Conservation (phyloP, 2,329 filamentous ascomycete species). For the Neonectria hederae region DNA sequence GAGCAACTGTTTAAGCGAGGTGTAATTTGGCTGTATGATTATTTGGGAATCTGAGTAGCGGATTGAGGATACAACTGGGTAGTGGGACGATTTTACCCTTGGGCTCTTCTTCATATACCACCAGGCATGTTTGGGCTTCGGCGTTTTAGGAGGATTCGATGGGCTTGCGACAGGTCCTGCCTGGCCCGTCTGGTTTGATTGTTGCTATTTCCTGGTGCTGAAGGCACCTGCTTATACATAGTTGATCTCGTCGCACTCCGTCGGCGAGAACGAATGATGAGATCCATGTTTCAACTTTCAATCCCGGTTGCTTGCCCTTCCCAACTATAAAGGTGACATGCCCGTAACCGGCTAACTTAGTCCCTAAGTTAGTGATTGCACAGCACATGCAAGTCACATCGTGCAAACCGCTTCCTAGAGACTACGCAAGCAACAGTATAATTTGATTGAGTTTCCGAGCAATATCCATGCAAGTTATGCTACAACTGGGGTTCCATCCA, state of each 20-base stretch:
- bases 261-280: slow-evolving; percentile 8
- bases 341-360: not conserved
- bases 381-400: not conserved
- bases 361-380: not conserved
- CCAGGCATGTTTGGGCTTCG: slow-evolving; percentile 12
- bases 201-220: not conserved
- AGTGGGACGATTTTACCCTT: slow-evolving; percentile 2
- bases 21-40: slow-evolving; percentile 9
- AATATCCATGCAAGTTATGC: slow-evolving; percentile 21
- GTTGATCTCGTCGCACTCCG: not conserved
- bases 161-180: not conserved
- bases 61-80: not conserved
- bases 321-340: not conserved
- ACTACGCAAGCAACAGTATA: slow-evolving; percentile 10
- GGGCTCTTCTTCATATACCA: slow-evolving; percentile 15
- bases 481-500: slow-evolving; percentile 1
- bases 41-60: slow-evolving; percentile 1
- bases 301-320: not conserved
- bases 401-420: not conserved
- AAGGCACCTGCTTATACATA: not conserved
- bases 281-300: not conserved
- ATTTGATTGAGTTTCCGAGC: slow-evolving; percentile 21
- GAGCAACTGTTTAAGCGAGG: slow-evolving; percentile 1
- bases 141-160: slow-evolving; percentile 6
- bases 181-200: not conserved